A percentile compares a stretch with the other conserved stretches of the same genome.
Evolutionary conservation across 2,329 filamentous ascomycete genomes (phyloP).

Genomic region (Aspergillus sp.): DNA sequence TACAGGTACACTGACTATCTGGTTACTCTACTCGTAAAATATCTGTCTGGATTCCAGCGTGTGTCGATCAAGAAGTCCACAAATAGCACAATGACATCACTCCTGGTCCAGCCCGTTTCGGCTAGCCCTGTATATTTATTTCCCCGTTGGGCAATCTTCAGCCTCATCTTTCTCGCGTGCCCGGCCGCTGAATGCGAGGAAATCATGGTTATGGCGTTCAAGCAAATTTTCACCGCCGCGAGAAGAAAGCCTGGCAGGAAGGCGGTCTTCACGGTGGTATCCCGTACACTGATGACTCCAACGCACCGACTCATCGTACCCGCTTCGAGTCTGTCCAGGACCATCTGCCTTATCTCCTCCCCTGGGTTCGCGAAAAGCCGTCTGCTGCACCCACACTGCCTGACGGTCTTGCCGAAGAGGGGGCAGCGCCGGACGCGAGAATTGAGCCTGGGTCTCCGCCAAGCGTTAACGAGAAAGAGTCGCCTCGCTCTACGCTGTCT

Average conservation of each 20-base stretch:
- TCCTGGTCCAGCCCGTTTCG: no score
- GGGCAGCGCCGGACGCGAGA: not conserved
- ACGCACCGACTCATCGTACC: constrained; percentile 26
- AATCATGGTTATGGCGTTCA: constrained; percentile 29
- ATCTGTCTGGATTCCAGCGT: no score
- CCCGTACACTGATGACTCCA: constrained; percentile 30
- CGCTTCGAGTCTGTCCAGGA: constrained; percentile 29
- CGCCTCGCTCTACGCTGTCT: no score
- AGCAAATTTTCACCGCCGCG: constrained; percentile 18
- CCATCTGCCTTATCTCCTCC: constrained; percentile 16
- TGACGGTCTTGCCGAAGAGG: constrained; percentile 4
- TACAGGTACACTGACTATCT: no score
- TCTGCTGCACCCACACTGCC: constrained; percentile 15
- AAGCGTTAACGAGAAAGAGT: no score
- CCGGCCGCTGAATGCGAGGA: constrained; percentile 33
- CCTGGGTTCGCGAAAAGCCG: constrained; percentile 22
- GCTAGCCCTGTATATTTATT: no score
- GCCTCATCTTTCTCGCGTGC: no score
- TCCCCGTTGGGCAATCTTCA: no score
- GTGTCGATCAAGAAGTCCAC: no score
- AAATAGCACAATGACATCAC: no score
- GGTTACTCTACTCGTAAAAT: no score
- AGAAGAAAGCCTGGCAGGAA: constrained; percentile 34
- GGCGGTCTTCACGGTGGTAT: constrained; percentile 25
- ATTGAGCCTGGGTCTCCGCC: not conserved